Evolutionary conservation across 192 early-diverging fungal species (phyloP), one percentile per base, ranked within the genome.

Genomic region (Physocladia obscura): DNA sequence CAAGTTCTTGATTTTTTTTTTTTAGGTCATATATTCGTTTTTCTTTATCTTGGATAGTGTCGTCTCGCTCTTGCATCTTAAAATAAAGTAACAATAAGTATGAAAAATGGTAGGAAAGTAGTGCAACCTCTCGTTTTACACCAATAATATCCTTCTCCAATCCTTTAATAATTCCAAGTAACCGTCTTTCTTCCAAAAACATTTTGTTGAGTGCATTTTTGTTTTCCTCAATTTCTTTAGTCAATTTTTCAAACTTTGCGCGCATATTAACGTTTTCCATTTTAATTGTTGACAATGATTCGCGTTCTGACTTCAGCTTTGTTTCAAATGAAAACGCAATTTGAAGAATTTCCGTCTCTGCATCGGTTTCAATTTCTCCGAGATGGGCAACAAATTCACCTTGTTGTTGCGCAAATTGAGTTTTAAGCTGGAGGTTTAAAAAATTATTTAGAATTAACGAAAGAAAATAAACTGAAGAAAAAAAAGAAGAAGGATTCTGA

Each of bases 1-100:
- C 84, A 31, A 86, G 76, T 58, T 86, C 84, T 56, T 86, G 82
- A 52, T 86, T 86, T 49, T 86, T 86, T 52, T 86, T 86, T 57
- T 83, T 77, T 19, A 86, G 52, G 60, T 86, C 84, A 51, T 80
- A 84, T 56, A 86, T 86, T 27, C 84, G 76, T 58, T 86, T 86
- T 40, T 83, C 82, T 63, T 86, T 86, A 58, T 86, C 84, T 44
- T 79, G 74, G 38, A 86, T 82, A 22, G 84, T 86, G 54, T 86
- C 84, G 37, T 86, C 84, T 52, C 84, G 67, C 61, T 86, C 82
- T 74, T 86, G 79, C 71, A 83, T 81, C 81, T 82, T 51, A 2
- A 2, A 11, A 29, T 27, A 26, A 26, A 31, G 55, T 4, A 72
- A 15, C 19, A 22, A 73, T 71, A 26, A 24, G 71, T 13, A 71